These are phyloP conservation scores for Cercospora nicotianae DNA, from an alignment of 2,329 filamentous ascomycete species.

Conservation along the genomic window DNA sequence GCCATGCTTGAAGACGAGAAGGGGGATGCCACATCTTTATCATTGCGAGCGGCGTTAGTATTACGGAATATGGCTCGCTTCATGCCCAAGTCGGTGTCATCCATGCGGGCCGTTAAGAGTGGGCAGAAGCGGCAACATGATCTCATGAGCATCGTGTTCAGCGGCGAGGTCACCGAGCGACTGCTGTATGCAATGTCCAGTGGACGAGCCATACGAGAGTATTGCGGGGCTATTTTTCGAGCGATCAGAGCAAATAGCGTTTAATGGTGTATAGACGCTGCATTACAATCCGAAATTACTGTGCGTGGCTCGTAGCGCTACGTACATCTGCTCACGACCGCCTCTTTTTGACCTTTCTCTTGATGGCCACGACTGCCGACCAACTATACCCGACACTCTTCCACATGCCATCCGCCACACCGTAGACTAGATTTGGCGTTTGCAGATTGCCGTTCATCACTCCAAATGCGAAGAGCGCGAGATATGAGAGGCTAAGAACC, in stretches of 20 bases:
- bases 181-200: slow-evolving; percentile 32
- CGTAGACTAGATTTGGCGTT: slow-evolving; percentile 21
- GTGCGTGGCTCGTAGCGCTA: not conserved
- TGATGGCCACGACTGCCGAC: slow-evolving; percentile 7
- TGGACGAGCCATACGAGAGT: slow-evolving; percentile 29
- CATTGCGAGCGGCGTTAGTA: slow-evolving; percentile 74
- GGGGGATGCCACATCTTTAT: slow-evolving; percentile 69
- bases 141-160: slow-evolving; percentile 27
- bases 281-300: not conserved
- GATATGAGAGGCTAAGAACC: slow-evolving; percentile 60
- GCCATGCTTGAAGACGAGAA: slow-evolving; percentile 53
- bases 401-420: slow-evolving; percentile 22
- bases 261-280: not conserved
- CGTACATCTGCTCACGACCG: not conserved
- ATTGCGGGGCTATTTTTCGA: slow-evolving; percentile 29
- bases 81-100: slow-evolving; percentile 31
- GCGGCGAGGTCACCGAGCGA: slow-evolving; percentile 27
- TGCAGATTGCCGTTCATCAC: slow-evolving; percentile 59
- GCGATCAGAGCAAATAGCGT: slow-evolving; percentile 23
- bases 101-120: slow-evolving; percentile 17
- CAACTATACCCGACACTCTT: slow-evolving; percentile 15
- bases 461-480: slow-evolving; percentile 59
- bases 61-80: slow-evolving; percentile 72
- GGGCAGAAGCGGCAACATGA: slow-evolving; percentile 26
- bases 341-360: slow-evolving; percentile 13